Evolutionary conservation across 2,329 filamentous ascomycete species (phyloP).

Genomic region (Berkeleyomyces rouxiae): DNA sequence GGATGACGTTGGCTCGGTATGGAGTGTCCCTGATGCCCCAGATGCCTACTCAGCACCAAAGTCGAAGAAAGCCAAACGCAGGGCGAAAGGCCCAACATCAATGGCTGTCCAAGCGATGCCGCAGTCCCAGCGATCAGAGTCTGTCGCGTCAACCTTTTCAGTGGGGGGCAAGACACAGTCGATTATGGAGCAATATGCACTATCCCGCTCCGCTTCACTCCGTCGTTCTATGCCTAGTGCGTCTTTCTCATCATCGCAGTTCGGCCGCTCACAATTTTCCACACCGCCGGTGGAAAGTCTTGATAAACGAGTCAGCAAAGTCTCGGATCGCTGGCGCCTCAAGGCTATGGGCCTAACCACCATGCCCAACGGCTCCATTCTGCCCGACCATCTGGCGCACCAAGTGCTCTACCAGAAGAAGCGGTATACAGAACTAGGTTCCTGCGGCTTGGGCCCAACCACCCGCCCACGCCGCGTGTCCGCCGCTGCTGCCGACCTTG

Average conservation of each 20-base stretch:
- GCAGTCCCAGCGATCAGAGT: constrained; percentile 3
- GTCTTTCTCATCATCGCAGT: constrained; percentile 11
- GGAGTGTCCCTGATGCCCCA: constrained; percentile 12
- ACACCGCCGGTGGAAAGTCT: constrained; percentile 4
- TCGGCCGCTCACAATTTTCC: constrained; percentile 12
- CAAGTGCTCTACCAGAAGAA: constrained; percentile 28
- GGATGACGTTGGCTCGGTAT: constrained; percentile 13
- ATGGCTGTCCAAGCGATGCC: constrained; percentile 9
- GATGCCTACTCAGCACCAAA: not conserved
- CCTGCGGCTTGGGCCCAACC: constrained; percentile 20
- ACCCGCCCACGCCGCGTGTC: constrained; percentile 17
- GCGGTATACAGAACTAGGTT: constrained; percentile 23
- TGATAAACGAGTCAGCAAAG: constrained; percentile 21
- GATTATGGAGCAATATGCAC: constrained; percentile 10
- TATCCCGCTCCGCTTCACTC: constrained; percentile 7
- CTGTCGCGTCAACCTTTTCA: constrained; percentile 11
- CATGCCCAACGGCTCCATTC: constrained; percentile 35
- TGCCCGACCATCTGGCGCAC: constrained; percentile 34
- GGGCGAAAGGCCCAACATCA: not conserved
- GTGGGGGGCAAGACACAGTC: constrained; percentile 13
- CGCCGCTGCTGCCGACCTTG: constrained; percentile 14
- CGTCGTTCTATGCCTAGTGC: constrained; percentile 16
- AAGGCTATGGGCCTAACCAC: constrained; percentile 36
- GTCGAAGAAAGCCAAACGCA: constrained; percentile 6
- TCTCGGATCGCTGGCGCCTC: constrained; percentile 29